Evolutionary conservation across 768 basidiomycete genomes (phyloP), one percentile per base, ranked within the genome.

Genomic region (Tulasnella sp.): DNA sequence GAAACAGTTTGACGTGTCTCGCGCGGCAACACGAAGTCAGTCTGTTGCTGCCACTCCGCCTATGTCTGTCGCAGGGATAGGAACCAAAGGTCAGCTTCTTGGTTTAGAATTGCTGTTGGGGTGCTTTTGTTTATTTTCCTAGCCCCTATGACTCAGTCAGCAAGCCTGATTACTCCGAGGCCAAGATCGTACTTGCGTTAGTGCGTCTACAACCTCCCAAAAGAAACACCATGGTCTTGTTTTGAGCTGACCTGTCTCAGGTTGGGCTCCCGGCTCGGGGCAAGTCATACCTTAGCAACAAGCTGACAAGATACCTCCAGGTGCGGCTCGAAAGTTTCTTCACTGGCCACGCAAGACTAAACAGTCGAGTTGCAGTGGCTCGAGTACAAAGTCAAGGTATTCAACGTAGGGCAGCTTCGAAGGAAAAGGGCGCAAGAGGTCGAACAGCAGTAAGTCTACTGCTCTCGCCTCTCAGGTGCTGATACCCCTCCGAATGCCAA

Each of bases 181-280:
- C 91, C 38, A 99, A 98, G 79, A 96, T 99, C 64, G 92, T 99
- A 5, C 80, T 98, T 10, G 94, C 94, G 2, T 97, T 97, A 90
- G 94, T 92, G 53, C 50, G 72, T 60, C 15, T 12, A 55, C 46
- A 22, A 12, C 45, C 22, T 19, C 44, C n/a, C 56, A 43, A n/a
- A n/a, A n/a, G n/a, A n/a, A n/a, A n/a, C n/a, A n/a, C n/a, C 49
- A 22, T 38, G 24, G 34, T 29, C 25, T 25, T 25, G 12, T 31
- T 15, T 12, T 21, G 19, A 38, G 30, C 38, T 21, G 24, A 52
- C 12, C 53, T 30, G 52, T 22, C 59, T 12, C 64, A 93, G 91
- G 92, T 98, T 61, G 96, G 96, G 27, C 72, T 99, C 45, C 96
- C 96, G n/a, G 96, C 96, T 2, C 78, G 96, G 60, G 96, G 96